Base-by-base conservation (phyloP, 2,329 filamentous ascomycete species). In the Claviceps quebecensis region DNA sequence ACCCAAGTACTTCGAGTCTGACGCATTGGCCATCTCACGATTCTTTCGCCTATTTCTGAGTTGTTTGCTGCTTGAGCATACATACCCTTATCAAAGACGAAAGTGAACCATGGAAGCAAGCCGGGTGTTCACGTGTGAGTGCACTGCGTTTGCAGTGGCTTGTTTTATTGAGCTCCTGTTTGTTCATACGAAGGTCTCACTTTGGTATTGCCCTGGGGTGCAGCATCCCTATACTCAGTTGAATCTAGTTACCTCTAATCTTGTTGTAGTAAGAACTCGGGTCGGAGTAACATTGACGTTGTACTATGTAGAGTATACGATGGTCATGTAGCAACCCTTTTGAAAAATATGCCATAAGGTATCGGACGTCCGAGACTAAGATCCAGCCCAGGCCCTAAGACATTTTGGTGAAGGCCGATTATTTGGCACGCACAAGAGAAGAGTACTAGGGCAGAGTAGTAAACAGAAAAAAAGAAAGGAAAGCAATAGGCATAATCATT, bases 1-100 rank as follows among this genome's bases (percentile, higher is more conserved):
- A 60, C 57, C 58, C 59, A 57, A 56, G 54, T 37, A n/a, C 37
- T 7, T 22, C 26, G 1, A 44, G 23, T 29, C 17, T 29, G 8
- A 16, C 40, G 23, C 47, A 44, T 26, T 17, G 17, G 16, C 17
- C 23, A n/a, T 40, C 14, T 19, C 7, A 16, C 26, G n/a, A 36
- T 11, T 1, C 9, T 16, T 13, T 38, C 3, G 5, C 38, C 34
- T 17, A 14, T 26, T 16, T 45, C 19, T 38, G 19, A 37, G 13
- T 46, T 29, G 23, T 46, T 19, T 9, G n/a, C 26, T 22, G 4
- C 9, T 17, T 36, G 44, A 17, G 13, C 26, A 11, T 29, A 29
- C n/a, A 2, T 46, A 34, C 16, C 9, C 26, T n/a, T 16, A 36
- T n/a, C 26, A 46, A 2, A 14, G n/a, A 36, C 44, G 19, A 19